These are phyloP conservation scores for Saccharomyces kudriavzevii DNA, from an alignment of 805 yeast genomes.

Conservation along the genomic window DNA sequence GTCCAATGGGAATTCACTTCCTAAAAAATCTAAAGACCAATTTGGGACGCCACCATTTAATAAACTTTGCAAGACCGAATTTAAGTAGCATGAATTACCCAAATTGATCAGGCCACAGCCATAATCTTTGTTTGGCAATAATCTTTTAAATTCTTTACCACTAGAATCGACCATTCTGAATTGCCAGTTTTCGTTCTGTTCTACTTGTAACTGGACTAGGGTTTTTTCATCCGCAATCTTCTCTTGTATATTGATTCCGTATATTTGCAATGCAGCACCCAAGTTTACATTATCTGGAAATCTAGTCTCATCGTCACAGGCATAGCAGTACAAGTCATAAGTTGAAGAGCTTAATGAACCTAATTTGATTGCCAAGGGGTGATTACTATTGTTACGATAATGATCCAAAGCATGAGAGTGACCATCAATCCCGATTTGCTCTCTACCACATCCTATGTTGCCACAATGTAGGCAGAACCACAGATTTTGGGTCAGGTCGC, in stretches of 20 bases:
- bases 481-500: conserved; percentile 65
- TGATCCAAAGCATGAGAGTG: conserved; percentile 84
- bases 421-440: conserved; percentile 91
- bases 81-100: conserved; percentile 89
- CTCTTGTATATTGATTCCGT: conserved; percentile 55
- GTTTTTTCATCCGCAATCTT: conserved; percentile 75
- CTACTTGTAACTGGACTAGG: conserved; percentile 81
- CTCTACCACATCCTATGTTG: conserved; percentile 86
- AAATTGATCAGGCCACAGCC: conserved; percentile 84
- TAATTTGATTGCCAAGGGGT: conserved; percentile 79
- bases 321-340: conserved; percentile 77
- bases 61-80: conserved; percentile 70
- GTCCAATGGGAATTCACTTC: conserved; percentile 32
- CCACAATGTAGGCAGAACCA: conserved; percentile 96
- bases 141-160: conserved; percentile 56
- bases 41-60: conserved; percentile 35
- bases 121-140: conserved; percentile 32
- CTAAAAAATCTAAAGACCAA: conserved; percentile 33
- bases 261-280: conserved; percentile 38
- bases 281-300: conserved; percentile 47
- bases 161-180: conserved; percentile 67
- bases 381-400: conserved; percentile 43
- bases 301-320: conserved; percentile 80
- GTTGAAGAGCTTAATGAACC: conserved; percentile 78
- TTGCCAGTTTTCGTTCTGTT: conserved; percentile 90